Evolutionary conservation across 768 basidiomycete genomes (phyloP), one percentile per base, ranked within the genome.

Genomic region (Kwoniella sp.): DNA sequence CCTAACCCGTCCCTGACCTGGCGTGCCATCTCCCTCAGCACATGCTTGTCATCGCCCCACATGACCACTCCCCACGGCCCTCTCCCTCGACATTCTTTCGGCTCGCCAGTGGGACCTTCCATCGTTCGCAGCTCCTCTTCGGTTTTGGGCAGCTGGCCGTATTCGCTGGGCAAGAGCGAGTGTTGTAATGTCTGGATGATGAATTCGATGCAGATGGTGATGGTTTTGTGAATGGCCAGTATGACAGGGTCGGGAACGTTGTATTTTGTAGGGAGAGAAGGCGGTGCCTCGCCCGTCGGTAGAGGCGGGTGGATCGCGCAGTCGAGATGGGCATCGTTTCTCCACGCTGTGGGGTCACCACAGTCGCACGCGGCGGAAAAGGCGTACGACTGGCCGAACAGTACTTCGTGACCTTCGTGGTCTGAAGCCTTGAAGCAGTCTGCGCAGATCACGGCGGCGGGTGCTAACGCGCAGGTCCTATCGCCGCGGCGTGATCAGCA

Each of bases 21-120:
- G 9, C 65, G 38, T n/a, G 69, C 85, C 47, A 95, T 84, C 66
- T 98, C 90, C 44, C 86, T 84, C 63, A 85, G 87, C 0, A 89
- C 90, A 73, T 96, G 95, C 63, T 92, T 93, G 73, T 99, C 95
- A 73, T 95, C 92, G 76, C 92, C 91, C 91, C 91, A 96, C 4
- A 98, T 75, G 23, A 93, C 78, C 51, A 96, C 62, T 9, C 57
- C 49, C 63, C 67, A 71, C 5, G 64, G 61, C 20, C 62, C 63
- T 22, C 39, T 50, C 22, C 54, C 49, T 40, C 62, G 42, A n/a
- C 25, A 25, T 9, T 55, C 50, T 12, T 31, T 59, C 5, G 50
- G 31, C 28, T 62, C 60, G 14, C 34, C 59, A 4, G 57, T 64
- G 11, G 20, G 19, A 11, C 7, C 17, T 20, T 56, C 55, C n/a